phyloP scores from a whole-genome alignment of 352 stramenopile species.

The Globisporangium cystogenes region DNA sequence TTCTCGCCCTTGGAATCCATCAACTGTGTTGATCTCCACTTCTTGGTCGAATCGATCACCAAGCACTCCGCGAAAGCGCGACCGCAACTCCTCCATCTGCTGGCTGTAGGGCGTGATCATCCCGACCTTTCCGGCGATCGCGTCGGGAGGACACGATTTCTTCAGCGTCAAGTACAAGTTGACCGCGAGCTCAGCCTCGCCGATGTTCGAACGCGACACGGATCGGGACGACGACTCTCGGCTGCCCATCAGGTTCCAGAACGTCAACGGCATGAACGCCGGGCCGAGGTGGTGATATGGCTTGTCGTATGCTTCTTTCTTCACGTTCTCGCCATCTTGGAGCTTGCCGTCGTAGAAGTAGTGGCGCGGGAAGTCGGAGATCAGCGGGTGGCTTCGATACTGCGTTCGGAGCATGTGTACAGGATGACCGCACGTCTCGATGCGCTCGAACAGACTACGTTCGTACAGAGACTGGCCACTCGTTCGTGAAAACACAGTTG shows the following conservation, averaged over 20 bases:
- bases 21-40: slow-evolving; percentile 91
- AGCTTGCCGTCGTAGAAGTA: slow-evolving; percentile 86
- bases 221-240: slow-evolving; percentile 66
- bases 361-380: slow-evolving; percentile 78
- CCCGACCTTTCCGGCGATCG: slow-evolving; percentile 75
- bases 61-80: slow-evolving; percentile 44
- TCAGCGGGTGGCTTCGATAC: slow-evolving; percentile 80
- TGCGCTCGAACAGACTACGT: slow-evolving; percentile 89
- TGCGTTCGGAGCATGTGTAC: slow-evolving; percentile 89
- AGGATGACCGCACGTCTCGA: slow-evolving; percentile 84
- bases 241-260: slow-evolving; percentile 82
- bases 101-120: slow-evolving; percentile 90
- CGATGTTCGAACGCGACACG: slow-evolving; percentile 76
- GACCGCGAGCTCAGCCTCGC: slow-evolving; percentile 78
- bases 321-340: slow-evolving; percentile 80
- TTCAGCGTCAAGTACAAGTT: slow-evolving; percentile 86
- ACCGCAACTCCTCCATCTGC: slow-evolving; percentile 83
- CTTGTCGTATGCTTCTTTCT: slow-evolving; percentile 49
- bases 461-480: slow-evolving; percentile 86
- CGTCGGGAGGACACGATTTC: slow-evolving; percentile 73
- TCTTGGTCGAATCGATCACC: slow-evolving; percentile 73
- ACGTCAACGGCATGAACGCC: slow-evolving; percentile 77
- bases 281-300: slow-evolving; percentile 73
- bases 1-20: slow-evolving; percentile 90
- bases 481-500: slow-evolving; percentile 90